Conservation (phyloP, 2,329 filamentous ascomycete species). For the Fusarium nisikadoi region DNA sequence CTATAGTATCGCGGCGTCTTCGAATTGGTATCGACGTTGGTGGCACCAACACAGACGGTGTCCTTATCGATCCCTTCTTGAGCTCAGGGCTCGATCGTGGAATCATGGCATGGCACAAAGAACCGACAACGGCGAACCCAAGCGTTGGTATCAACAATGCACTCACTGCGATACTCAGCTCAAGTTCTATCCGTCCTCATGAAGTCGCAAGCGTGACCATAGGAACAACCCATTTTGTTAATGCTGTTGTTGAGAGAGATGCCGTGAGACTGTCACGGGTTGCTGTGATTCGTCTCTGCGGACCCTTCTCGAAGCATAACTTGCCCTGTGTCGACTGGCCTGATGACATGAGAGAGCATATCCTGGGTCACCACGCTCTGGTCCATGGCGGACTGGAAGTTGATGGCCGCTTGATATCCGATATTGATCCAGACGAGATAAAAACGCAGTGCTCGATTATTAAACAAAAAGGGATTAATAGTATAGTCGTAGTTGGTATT, state of each 20-base stretch:
- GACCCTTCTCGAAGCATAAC: conserved; percentile 62
- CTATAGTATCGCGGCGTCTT: conserved; percentile 37
- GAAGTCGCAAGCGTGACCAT: conserved; percentile 62
- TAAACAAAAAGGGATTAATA: conserved; percentile 55
- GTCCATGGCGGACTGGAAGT: conserved; percentile 64
- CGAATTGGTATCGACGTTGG: conserved; percentile 60
- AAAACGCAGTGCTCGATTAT: conserved; percentile 53
- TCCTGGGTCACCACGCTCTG: conserved; percentile 58
- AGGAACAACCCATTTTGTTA: conserved; percentile 68
- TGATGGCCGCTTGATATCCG: conserved; percentile 59
- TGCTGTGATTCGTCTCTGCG: conserved; percentile 65
- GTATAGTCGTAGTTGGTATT: conserved; percentile 60
- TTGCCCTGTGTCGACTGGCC: conserved; percentile 66
- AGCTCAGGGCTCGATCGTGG: conserved; percentile 51
- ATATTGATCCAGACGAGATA: conserved; percentile 57
- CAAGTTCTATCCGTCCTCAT: conserved; percentile 46
- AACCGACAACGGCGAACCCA: conserved; percentile 60
- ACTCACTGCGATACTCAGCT: conserved; percentile 56
- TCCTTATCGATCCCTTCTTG: conserved; percentile 58
- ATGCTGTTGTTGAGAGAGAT: conserved; percentile 67
- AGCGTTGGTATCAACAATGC: conserved; percentile 58
- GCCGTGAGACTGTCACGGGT: conserved; percentile 59
- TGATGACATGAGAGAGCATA: conserved; percentile 57
- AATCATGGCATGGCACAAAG: conserved; percentile 62
- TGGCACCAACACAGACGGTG: conserved; percentile 65